Conservation (phyloP, 2,329 filamentous ascomycete species). For the Aspergillus candidus region DNA sequence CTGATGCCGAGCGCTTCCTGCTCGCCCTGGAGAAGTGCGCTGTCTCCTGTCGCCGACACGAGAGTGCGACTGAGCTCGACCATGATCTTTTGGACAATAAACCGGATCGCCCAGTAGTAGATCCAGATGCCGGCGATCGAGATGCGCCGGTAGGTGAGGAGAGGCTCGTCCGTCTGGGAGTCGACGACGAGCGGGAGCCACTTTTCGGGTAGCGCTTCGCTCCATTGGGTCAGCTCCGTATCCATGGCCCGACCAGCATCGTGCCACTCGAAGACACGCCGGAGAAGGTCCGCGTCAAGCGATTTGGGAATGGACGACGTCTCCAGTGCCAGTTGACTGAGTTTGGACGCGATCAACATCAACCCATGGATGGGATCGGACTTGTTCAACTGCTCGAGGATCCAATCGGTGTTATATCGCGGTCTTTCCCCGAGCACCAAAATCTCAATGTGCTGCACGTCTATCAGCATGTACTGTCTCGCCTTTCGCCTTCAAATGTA, state of each 20-base stretch:
- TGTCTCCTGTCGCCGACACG: conserved; percentile 6
- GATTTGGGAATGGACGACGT: conserved; percentile 13
- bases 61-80: conserved; percentile 20
- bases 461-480: neutral
- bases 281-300: conserved; percentile 10
- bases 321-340: conserved; percentile 26
- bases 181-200: conserved; percentile 31
- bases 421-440: conserved; percentile 29
- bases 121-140: conserved; percentile 28
- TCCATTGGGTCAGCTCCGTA: conserved; percentile 26
- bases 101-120: conserved; percentile 31
- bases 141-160: conserved; percentile 30
- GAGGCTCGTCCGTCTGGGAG: conserved; percentile 21
- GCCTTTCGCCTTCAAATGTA: neutral
- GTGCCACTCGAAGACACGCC: conserved; percentile 21
- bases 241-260: conserved; percentile 19
- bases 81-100: conserved; percentile 28
- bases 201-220: conserved; percentile 23
- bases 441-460: conserved; percentile 28
- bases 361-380: conserved; percentile 28
- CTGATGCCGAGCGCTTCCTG: conserved; percentile 17
- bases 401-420: conserved; percentile 25
- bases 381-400: conserved; percentile 20
- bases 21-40: conserved; percentile 2
- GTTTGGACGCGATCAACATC: conserved; percentile 25